These are phyloP conservation scores for Arthrobotrys pseudoclavata DNA, from an alignment of 2,329 filamentous ascomycete species.

Conservation along the genomic window DNA sequence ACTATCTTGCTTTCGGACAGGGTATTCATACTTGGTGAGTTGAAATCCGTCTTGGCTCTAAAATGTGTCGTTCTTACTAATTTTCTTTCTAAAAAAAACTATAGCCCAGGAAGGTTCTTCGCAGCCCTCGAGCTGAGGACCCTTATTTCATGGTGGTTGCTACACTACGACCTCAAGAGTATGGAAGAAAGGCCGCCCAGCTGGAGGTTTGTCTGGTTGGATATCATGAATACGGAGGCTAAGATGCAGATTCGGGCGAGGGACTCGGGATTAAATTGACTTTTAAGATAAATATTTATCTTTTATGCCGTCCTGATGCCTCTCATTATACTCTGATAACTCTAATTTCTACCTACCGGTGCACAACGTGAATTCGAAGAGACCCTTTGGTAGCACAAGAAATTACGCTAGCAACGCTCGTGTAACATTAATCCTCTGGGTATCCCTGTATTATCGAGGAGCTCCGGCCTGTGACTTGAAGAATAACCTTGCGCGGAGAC, in stretches of 20 bases:
- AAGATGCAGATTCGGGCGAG: constrained; percentile 45
- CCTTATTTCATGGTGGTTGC: constrained; percentile 50
- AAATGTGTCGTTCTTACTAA: not conserved
- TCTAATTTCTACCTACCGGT: not conserved
- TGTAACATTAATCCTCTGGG: constrained; percentile 3
- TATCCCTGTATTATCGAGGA: constrained; percentile 9
- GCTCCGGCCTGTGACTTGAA: constrained; percentile 33
- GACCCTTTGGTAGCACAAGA: not conserved
- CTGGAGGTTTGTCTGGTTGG: constrained; percentile 37
- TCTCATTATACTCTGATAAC: not conserved
- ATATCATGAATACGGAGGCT: constrained; percentile 52
- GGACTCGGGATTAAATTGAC: not conserved
- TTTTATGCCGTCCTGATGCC: not conserved
- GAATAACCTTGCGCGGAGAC: constrained; percentile 36
- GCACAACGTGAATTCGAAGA: not conserved
- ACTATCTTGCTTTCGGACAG: constrained; percentile 48
- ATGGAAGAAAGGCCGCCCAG: constrained; percentile 35
- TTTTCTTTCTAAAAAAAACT: not conserved
- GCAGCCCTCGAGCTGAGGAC: constrained; percentile 43
- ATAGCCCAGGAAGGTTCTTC: constrained; percentile 58
- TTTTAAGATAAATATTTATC: not conserved
- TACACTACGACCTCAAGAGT: constrained; percentile 52
- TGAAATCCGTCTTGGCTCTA: too few species aligned
- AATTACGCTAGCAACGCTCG: not conserved
- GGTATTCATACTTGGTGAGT: constrained; percentile 53